Evolutionary conservation across 495 filamentous ascomycete species (phyloP).

Genomic region (Penicillium simplicissimum): DNA sequence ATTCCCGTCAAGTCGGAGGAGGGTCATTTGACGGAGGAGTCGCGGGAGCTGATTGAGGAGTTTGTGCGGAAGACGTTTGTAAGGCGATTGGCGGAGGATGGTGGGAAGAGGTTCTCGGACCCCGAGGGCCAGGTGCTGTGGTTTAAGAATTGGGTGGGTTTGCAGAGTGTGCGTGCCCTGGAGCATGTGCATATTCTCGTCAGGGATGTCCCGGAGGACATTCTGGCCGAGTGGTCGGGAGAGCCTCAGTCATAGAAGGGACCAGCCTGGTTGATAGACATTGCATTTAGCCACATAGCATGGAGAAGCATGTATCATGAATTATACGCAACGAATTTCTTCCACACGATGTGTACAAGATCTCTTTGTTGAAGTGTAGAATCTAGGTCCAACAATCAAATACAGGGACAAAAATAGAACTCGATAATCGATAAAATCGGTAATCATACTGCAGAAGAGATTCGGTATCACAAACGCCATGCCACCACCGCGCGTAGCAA

Average conservation of each 20-base stretch:
- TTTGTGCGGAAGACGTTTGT: slow-evolving; percentile 73
- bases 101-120: slow-evolving; percentile 32
- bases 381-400: not conserved
- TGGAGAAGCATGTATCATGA: no score
- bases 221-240: slow-evolving; percentile 63
- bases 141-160: slow-evolving; percentile 92
- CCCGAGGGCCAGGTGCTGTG: slow-evolving; percentile 67
- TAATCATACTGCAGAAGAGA: not conserved
- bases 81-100: slow-evolving; percentile 48
- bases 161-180: slow-evolving; percentile 81
- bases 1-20: slow-evolving; percentile 47
- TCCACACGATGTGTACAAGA: no score
- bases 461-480: slow-evolving; percentile 31
- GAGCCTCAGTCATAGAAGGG: slow-evolving; percentile 17
- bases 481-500: slow-evolving; percentile 8
- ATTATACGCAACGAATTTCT: no score
- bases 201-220: slow-evolving; percentile 57
- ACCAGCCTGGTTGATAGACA: not conserved
- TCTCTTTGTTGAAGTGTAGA: no score
- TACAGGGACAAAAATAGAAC: not conserved
- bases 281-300: not conserved
- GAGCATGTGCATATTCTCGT: slow-evolving; percentile 79
- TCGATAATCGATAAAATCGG: not conserved
- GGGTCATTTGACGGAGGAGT: slow-evolving; percentile 76
- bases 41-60: slow-evolving; percentile 56